Evolutionary conservation across 2,329 filamentous ascomycete genomes (phyloP).

Genomic region (Coniosporium tulheliwenetii): DNA sequence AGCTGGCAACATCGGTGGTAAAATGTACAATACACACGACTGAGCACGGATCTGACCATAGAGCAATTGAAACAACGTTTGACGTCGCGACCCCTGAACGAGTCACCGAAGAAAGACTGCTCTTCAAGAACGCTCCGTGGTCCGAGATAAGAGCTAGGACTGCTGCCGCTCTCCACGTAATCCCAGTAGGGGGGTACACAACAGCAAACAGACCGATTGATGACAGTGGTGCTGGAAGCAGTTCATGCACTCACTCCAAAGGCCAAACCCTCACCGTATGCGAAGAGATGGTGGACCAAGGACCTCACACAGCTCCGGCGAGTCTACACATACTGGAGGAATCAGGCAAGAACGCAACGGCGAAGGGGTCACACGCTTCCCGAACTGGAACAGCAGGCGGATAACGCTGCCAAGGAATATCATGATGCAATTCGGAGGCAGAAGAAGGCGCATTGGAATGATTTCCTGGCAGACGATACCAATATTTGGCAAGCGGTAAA

Average conservation of each 20-base stretch:
- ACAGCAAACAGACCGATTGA: not conserved
- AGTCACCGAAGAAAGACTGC: not conserved
- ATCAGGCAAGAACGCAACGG: slow-evolving; percentile 9
- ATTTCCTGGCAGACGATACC: slow-evolving; percentile 1
- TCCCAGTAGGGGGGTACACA: too few species aligned
- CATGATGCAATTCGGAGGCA: slow-evolving; percentile 10
- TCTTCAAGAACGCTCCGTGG: not conserved
- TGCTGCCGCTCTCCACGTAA: too few species aligned
- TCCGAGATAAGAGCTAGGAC: not conserved
- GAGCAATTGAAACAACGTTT: not conserved
- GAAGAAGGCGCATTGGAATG: slow-evolving; percentile 6
- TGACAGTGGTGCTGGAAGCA: slow-evolving; percentile 3
- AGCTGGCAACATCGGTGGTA: not conserved
- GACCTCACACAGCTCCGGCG: slow-evolving; percentile 13
- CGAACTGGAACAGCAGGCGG: slow-evolving; percentile 9
- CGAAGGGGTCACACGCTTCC: slow-evolving; percentile 3
- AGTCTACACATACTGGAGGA: slow-evolving; percentile 14
- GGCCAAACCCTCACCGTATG: slow-evolving; percentile 11
- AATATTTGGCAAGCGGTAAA: slow-evolving; percentile 3
- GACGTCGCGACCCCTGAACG: not conserved
- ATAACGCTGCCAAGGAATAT: slow-evolving; percentile 10
- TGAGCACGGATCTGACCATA: not conserved
- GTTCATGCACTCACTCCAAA: slow-evolving; percentile 8
- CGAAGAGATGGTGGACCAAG: slow-evolving; percentile 15
- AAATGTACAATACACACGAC: not conserved